These are phyloP conservation scores for Coemansia sp. DNA, from an alignment of 192 early-diverging fungal genomes.

Conservation along the genomic window DNA sequence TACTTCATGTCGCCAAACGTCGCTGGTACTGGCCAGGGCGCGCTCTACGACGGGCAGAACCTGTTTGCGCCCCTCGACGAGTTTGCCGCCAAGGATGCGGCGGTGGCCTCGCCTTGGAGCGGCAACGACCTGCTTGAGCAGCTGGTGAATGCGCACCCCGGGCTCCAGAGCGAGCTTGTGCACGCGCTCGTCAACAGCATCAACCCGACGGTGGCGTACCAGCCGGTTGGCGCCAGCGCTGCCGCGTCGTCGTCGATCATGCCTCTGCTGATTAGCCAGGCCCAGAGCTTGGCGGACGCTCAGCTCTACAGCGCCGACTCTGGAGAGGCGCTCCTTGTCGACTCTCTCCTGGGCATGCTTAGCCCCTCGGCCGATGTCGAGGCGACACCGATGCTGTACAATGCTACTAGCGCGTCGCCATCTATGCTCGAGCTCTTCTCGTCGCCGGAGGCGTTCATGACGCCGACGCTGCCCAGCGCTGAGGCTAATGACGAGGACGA, in stretches of 20 bases:
- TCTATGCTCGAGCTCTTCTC: constrained; percentile 12
- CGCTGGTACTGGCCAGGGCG: background rate
- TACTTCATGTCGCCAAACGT: constrained; percentile 15
- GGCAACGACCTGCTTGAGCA: constrained; percentile 22
- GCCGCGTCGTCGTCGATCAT: background rate
- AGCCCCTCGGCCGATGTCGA: constrained; percentile 16
- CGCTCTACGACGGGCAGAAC: background rate
- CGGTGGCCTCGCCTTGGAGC: background rate
- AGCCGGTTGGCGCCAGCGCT: constrained; percentile 3
- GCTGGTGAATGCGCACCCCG: constrained; percentile 27
- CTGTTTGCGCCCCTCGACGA: constrained; percentile 54
- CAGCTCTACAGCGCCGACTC: background rate
- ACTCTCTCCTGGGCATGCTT: constrained; percentile 42
- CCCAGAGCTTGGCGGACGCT: constrained; percentile 4
- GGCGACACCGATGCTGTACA: constrained; percentile 5
- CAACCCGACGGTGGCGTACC: constrained; percentile 35
- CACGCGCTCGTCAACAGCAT: constrained; percentile 49
- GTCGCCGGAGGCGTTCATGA: constrained; percentile 16
- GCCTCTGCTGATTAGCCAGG: constrained; percentile 13
- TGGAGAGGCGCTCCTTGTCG: constrained; percentile 24
- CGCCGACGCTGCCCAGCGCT: constrained; percentile 15
- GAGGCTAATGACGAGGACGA: constrained; percentile 5
- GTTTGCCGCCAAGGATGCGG: constrained; percentile 23
- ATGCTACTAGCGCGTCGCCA: constrained; percentile 1
- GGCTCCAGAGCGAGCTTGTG: constrained; percentile 38